These are phyloP conservation scores for button mushroom (Agaricus bisporus) DNA, from an alignment of 768 basidiomycete genomes.

Conservation along the genomic window DNA sequence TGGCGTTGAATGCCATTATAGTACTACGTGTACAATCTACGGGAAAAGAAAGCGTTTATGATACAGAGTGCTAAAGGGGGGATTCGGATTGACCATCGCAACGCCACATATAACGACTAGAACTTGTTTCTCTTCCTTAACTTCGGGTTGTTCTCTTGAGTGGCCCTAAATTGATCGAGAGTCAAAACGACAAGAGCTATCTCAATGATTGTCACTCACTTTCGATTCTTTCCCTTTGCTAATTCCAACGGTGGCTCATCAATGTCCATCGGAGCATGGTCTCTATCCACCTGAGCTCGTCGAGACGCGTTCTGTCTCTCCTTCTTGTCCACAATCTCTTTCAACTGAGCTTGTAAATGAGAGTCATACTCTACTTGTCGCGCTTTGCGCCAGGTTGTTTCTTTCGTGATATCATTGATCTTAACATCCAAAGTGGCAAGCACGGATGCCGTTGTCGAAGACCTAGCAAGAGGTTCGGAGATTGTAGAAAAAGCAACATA, in stretches of 20 bases:
- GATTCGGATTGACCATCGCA: neutral
- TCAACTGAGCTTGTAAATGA: conserved; percentile 43
- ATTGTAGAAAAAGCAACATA: neutral
- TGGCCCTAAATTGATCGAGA: conserved; percentile 21
- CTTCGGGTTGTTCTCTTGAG: conserved; percentile 39
- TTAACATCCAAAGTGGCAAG: conserved; percentile 69
- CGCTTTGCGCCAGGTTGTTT: conserved; percentile 32
- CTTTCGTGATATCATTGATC: conserved; percentile 47
- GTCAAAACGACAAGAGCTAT: neutral
- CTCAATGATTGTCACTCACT: conserved; percentile 33
- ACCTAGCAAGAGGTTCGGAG: conserved; percentile 36
- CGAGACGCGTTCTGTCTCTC: conserved; percentile 42
- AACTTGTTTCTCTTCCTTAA: conserved; percentile 56
- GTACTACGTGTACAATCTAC: conserved; percentile 6
- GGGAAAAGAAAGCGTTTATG: neutral
- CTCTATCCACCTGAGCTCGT: conserved; percentile 16
- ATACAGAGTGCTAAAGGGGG: neutral
- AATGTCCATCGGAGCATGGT: conserved; percentile 55
- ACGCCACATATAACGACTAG: conserved; percentile 17
- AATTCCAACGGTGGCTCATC: conserved; percentile 46
- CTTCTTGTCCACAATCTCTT: conserved; percentile 53
- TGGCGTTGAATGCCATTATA: neutral
- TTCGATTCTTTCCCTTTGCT: conserved; percentile 50
- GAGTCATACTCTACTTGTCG: conserved; percentile 52
- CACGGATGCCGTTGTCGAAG: conserved; percentile 62